phyloP scores from a whole-genome alignment of 176 grass and related monocot species.

The Phyllostachys edulis region DNA sequence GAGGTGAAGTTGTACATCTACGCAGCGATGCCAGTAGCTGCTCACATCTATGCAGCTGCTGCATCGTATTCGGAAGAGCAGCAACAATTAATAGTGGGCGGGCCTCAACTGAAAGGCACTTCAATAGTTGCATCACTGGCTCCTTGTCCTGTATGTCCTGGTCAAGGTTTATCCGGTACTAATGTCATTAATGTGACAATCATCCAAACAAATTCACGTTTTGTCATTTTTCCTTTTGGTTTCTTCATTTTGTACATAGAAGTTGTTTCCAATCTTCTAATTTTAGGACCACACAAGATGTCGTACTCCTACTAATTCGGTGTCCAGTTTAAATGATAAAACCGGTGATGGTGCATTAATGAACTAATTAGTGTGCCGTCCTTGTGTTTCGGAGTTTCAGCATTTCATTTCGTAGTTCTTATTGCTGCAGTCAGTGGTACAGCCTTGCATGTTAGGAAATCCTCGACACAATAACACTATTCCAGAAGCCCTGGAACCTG shows the following conservation, averaged over 20 bases:
- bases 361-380: no score
- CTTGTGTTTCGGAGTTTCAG: no score
- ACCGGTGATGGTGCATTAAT: no score
- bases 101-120: neutral
- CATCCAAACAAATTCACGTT: neutral
- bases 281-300: neutral
- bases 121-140: neutral
- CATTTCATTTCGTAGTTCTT: no score
- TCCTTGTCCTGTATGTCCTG: neutral
- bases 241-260: neutral
- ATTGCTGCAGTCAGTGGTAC: no score
- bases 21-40: neutral
- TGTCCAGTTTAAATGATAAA: no score
- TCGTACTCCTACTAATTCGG: no score
- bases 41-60: constrained; percentile 4
- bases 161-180: neutral
- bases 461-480: no score
- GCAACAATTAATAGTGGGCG: neutral
- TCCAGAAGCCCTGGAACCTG: no score
- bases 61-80: neutral
- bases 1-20: no score
- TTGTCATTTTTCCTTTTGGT: neutral
- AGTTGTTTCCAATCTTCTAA: neutral
- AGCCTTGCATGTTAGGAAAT: no score
- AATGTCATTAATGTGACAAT: neutral